A percentile compares a stretch with the other conserved stretches of the same genome.
phyloP scores from a whole-genome alignment of 1,139 yeast genomes.

The Taiozyma sp. region DNA sequence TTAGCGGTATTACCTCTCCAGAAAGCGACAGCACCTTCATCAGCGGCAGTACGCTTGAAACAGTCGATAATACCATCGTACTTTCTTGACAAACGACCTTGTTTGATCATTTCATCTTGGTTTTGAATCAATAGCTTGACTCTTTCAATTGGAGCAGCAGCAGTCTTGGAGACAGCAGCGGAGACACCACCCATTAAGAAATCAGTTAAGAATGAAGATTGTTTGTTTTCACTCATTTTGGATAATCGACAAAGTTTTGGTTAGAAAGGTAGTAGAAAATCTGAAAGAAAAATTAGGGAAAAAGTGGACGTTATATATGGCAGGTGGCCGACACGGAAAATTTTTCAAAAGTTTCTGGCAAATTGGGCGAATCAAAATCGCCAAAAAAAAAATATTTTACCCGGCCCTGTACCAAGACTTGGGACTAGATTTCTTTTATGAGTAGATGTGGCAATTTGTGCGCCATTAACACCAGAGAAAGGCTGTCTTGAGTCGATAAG shows the following conservation, averaged over 20 bases:
- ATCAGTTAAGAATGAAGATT: conserved; percentile 44
- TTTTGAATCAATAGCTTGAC: conserved; percentile 76
- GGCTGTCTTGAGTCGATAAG: not conserved
- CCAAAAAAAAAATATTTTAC: not conserved
- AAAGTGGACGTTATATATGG: not conserved
- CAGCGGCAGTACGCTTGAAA: conserved; percentile 68
- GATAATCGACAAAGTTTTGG: not conserved
- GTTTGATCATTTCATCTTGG: conserved; percentile 82
- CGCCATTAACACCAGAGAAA: not conserved
- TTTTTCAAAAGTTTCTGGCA: not conserved
- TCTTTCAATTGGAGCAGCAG: conserved; percentile 84
- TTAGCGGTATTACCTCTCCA: conserved; percentile 88
- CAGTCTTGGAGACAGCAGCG: conserved; percentile 82
- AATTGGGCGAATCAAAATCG: not conserved
- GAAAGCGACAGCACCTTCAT: conserved; percentile 68
- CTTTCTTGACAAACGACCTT: conserved; percentile 64
- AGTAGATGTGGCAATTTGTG: not conserved
- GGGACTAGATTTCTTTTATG: not conserved
- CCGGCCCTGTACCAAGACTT: not conserved
- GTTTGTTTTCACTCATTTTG: conserved; percentile 22
- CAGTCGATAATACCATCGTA: conserved; percentile 70
- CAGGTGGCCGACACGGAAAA: not conserved
- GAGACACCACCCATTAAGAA: conserved; percentile 81
- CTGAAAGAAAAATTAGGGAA: not conserved
- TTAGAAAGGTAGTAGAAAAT: conserved; percentile 3